Conservation (phyloP, 1,139 yeast genomes). For the Zygosaccharomyces sapae region DNA sequence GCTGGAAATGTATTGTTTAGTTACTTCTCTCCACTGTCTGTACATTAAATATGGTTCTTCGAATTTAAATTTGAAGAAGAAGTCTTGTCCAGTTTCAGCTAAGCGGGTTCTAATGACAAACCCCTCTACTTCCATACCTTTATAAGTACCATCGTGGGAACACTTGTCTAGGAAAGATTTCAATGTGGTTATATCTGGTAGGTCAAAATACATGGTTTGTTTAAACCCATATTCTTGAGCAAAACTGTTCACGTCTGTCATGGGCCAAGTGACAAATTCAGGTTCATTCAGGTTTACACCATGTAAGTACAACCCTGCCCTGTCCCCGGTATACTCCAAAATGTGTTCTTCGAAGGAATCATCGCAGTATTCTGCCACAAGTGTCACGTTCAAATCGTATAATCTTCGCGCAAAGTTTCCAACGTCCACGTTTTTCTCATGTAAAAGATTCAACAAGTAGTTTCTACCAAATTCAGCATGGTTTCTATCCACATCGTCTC, state of each 20-base stretch:
- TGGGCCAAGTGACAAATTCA: constrained; percentile 59
- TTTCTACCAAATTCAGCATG: constrained; percentile 74
- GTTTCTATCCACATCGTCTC: constrained; percentile 52
- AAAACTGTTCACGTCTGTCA: constrained; percentile 55
- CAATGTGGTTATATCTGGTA: constrained; percentile 42
- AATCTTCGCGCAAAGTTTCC: constrained; percentile 55
- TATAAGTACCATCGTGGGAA: constrained; percentile 65
- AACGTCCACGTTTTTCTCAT: constrained; percentile 39
- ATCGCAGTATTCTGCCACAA: constrained; percentile 91
- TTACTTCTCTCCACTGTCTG: constrained; percentile 85
- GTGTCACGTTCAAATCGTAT: constrained; percentile 57
- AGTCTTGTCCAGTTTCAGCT: constrained; percentile 40
- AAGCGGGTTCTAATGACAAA: constrained; percentile 71
- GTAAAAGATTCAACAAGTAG: constrained; percentile 54
- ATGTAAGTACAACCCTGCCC: constrained; percentile 81
- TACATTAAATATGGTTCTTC: constrained; percentile 92
- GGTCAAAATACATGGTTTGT: constrained; percentile 45
- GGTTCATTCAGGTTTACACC: constrained; percentile 74
- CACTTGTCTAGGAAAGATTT: constrained; percentile 52
- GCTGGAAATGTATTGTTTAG: constrained; percentile 53
- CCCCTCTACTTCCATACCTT: constrained; percentile 79
- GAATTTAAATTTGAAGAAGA: constrained; percentile 88
- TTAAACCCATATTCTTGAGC: constrained; percentile 73
- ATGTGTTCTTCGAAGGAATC: constrained; percentile 94
- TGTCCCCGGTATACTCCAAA: constrained; percentile 58